Evolutionary conservation across 129 eudicot genomes (phyloP).

Genomic region (Centrapalus pauciflorus): DNA sequence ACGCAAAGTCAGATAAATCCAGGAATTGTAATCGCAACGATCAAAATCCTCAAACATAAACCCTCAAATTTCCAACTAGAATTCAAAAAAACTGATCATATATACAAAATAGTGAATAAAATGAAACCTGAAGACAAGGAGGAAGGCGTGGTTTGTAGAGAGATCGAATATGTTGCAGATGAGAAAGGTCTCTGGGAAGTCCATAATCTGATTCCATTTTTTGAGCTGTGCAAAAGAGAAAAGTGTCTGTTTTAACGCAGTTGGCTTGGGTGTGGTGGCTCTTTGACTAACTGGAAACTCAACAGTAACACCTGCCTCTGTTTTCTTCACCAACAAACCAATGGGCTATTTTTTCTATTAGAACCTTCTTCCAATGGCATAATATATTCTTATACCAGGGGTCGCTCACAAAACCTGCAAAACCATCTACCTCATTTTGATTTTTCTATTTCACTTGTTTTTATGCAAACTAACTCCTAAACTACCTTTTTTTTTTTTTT

Average conservation of each 20-base stretch:
- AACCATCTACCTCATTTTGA: too few species aligned
- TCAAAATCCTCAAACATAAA: background rate
- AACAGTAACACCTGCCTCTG: too few species aligned
- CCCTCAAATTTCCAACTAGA: background rate
- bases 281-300: background rate
- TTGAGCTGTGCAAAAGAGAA: background rate
- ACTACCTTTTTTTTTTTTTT: too few species aligned
- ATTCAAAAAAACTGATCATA: background rate
- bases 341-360: background rate
- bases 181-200: conserved; percentile 70
- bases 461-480: too few species aligned
- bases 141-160: conserved; percentile 76
- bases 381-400: too few species aligned
- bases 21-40: background rate
- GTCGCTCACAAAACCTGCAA: too few species aligned
- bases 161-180: conserved; percentile 75
- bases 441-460: too few species aligned
- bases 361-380: too few species aligned
- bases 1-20: background rate
- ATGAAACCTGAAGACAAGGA: conserved; percentile 84
- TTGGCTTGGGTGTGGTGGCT: too few species aligned
- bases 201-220: conserved; percentile 89
- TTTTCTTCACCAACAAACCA: background rate
- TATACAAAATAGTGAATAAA: background rate
- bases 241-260: conserved; percentile 22